These are phyloP conservation scores for Calonectria pauciramosa DNA, from an alignment of 2,329 filamentous ascomycete genomes.

Conservation along the genomic window DNA sequence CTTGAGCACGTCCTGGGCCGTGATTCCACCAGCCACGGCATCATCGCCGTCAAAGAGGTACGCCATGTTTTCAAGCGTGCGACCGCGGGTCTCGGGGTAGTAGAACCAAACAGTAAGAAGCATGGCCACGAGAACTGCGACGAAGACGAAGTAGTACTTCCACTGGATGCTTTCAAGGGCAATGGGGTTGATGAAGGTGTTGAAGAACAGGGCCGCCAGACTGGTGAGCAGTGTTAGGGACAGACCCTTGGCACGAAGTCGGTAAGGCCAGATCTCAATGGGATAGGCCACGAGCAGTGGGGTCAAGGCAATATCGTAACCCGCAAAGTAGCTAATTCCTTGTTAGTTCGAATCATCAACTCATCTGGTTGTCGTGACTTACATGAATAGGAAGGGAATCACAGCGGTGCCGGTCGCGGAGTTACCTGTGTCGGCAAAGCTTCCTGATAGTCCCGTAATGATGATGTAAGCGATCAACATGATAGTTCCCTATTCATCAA, in stretches of 20 bases:
- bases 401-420: conserved; percentile 7
- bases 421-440: conserved; percentile 13
- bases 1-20: conserved; percentile 15
- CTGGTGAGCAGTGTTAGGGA: conserved; percentile 36
- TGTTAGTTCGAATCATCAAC: background rate
- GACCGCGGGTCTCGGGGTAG: conserved; percentile 29
- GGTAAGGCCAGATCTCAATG: conserved; percentile 40
- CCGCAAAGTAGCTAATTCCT: conserved; percentile 45
- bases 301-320: conserved; percentile 67
- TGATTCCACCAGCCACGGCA: conserved; percentile 5
- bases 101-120: conserved; percentile 22
- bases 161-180: conserved; percentile 37
- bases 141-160: conserved; percentile 37
- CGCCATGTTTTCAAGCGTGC: conserved; percentile 39
- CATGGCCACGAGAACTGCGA: conserved; percentile 22
- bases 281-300: conserved; percentile 55
- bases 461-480: conserved; percentile 24
- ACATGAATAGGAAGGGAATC: conserved; percentile 10
- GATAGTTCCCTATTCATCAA: conserved; percentile 13
- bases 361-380: background rate
- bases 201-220: conserved; percentile 34
- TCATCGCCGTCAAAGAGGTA: conserved; percentile 30
- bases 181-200: conserved; percentile 41
- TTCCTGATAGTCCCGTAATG: conserved; percentile 20
- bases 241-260: conserved; percentile 39